Percentiles rank a stretch among this genome's conserved stretches.
Conservation (phyloP, 2,329 filamentous ascomycete genomes). For the Macroventuria anomochaeta region DNA sequence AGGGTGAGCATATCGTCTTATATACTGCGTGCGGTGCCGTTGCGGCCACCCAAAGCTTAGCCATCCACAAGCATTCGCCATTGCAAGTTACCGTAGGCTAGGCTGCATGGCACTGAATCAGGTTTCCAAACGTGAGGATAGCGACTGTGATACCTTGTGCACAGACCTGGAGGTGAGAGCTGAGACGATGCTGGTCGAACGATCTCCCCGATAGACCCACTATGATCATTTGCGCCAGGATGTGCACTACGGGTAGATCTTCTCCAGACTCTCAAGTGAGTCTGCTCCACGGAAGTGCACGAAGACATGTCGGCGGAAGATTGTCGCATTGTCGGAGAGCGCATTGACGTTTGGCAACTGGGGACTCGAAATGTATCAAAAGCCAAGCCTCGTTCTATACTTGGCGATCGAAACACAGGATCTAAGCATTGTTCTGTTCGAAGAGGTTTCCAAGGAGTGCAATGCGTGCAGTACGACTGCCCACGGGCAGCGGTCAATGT, state of each 20-base stretch:
- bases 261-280: conserved; percentile 23
- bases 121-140: conserved; percentile 21
- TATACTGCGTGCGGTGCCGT: conserved; percentile 27
- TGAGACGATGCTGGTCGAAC: conserved; percentile 41
- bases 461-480: neutral
- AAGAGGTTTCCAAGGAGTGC: neutral
- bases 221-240: conserved; percentile 17
- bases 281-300: conserved; percentile 11
- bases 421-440: neutral
- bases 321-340: conserved; percentile 26
- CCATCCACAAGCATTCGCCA: conserved; percentile 37
- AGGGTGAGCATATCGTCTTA: conserved; percentile 29
- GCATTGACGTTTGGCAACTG: conserved; percentile 45
- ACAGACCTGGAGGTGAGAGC: conserved; percentile 20
- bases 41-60: conserved; percentile 37
- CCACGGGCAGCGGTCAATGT: neutral
- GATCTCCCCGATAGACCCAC: conserved; percentile 22
- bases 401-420: conserved; percentile 36
- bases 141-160: conserved; percentile 32
- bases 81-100: conserved; percentile 6
- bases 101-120: conserved; percentile 14
- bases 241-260: conserved; percentile 28
- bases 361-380: conserved; percentile 35
- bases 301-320: conserved; percentile 25
- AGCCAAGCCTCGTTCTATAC: conserved; percentile 28